Evolutionary conservation across 164 flowering plant genomes (phyloP), one percentile per base, ranked within the genome.

Genomic region (Chimonanthus praecox): DNA sequence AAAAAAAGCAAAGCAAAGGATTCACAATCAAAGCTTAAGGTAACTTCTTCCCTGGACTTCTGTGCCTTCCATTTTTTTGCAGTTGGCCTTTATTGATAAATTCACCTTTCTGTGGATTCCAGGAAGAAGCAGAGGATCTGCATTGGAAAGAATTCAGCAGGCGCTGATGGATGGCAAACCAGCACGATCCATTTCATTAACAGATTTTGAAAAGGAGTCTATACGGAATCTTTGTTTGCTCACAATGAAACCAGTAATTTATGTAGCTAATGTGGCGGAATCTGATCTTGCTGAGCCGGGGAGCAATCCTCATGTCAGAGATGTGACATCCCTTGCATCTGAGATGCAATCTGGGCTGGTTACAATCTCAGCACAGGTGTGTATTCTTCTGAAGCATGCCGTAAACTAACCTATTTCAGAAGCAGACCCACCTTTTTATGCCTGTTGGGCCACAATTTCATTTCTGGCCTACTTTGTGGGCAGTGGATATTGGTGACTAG

Each of bases 91-190:
- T 16, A 58, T 49, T 33, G 64, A 33, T 66, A 45, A 45, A 33
- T 66, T 9, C 68, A 66, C 6, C 47, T 9, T 75, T 75, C 8
- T 43, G 58, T 71, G 64, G 54, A 50, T 80, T 76, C 73, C 80
- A 95, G 99, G 99, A 95, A 80, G 98, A 90, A 78, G 92, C 97
- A 80, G 99, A 95, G 74, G 80, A 75, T 83, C 93, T 76, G 97
- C 96, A 1, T 80, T 93, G 80, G 95, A 88, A 76, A 88, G 69
- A 78, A 90, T 93, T 80, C 94, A 85, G 78, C 83, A 75, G 79
- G 90, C 89, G 63, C 92, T 95, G 47, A 67, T 88, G 94, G 94
- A 89, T 82, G 99, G 99, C 78, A 92, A 90, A 84, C 98, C 98
- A 66, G 99, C 99, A 73, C 85, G 98, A 83, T 88, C 97, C 63